phyloP scores from a whole-genome alignment of 2,329 filamentous ascomycete species.

The Xylariaceae sp. region DNA sequence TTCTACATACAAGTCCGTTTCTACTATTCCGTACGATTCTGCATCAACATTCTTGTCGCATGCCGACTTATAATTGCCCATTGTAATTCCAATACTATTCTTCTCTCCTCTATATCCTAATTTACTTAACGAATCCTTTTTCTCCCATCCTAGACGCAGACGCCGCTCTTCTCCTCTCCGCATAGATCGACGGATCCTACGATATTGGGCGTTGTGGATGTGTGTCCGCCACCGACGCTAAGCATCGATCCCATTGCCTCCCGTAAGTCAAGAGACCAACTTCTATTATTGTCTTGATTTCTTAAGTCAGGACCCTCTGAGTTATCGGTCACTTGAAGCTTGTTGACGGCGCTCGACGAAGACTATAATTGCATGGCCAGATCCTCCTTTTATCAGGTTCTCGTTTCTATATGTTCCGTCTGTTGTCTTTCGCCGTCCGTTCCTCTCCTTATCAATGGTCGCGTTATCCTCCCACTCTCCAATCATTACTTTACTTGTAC shows the following conservation, averaged over 20 bases:
- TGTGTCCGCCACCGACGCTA: constrained; percentile 9
- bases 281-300: background rate
- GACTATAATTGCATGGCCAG: background rate
- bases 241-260: constrained; percentile 1
- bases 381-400: background rate
- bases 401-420: background rate
- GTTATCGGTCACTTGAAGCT: background rate
- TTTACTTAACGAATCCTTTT: background rate
- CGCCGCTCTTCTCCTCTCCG: background rate
- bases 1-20: too few species aligned
- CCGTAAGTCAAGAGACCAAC: constrained; percentile 6
- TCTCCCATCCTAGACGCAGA: background rate
- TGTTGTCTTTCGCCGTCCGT: background rate
- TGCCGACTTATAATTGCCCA: too few species aligned
- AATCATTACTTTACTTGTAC: too few species aligned
- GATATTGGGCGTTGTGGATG: background rate
- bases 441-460: background rate
- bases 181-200: background rate
- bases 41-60: too few species aligned
- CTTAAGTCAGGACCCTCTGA: background rate
- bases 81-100: background rate
- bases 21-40: too few species aligned
- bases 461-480: too few species aligned
- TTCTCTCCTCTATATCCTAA: background rate
- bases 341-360: background rate